These are phyloP conservation scores for Aspergillus brunneoviolaceus DNA, from an alignment of 2,329 filamentous ascomycete species.

Conservation along the genomic window DNA sequence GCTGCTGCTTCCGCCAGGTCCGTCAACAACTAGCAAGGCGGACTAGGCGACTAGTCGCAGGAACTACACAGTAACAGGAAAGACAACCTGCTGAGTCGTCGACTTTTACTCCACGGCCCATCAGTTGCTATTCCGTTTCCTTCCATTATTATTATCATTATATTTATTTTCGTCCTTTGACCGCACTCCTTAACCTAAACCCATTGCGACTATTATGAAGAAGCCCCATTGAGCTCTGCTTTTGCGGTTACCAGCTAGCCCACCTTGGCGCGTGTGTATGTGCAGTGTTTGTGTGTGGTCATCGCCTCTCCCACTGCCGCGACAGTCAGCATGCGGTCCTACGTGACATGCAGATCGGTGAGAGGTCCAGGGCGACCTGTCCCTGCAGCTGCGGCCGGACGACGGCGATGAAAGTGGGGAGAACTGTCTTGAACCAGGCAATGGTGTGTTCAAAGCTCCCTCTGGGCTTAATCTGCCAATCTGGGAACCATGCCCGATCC, in stretches of 20 bases:
- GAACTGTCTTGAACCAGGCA: conserved; percentile 5
- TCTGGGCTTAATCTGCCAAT: conserved; percentile 1
- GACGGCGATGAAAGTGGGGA: background rate
- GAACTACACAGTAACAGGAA: conserved; percentile 6
- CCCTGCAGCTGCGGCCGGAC: conserved; percentile 1
- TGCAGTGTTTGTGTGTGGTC: no score
- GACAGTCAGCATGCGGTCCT: conserved; percentile 16
- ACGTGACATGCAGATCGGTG: conserved; percentile 19
- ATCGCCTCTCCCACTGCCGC: background rate
- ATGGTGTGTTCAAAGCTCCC: conserved; percentile 13
- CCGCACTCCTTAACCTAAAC: no score
- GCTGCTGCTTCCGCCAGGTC: conserved; percentile 16
- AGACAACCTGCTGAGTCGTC: background rate
- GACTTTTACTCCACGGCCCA: conserved; percentile 8
- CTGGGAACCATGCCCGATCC: background rate
- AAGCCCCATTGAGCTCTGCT: conserved; percentile 2
- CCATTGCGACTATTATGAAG: no score
- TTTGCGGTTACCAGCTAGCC: conserved; percentile 1
- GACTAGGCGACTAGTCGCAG: conserved; percentile 16
- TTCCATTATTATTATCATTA: no score
- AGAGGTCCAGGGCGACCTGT: conserved; percentile 1
- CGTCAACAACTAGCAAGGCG: conserved; percentile 13
- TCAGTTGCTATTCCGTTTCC: background rate
- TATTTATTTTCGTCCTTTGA: no score
- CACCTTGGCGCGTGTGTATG: background rate